phyloP scores from a whole-genome alignment of 345 rosid species.

The Gossypium sturtianum region DNA sequence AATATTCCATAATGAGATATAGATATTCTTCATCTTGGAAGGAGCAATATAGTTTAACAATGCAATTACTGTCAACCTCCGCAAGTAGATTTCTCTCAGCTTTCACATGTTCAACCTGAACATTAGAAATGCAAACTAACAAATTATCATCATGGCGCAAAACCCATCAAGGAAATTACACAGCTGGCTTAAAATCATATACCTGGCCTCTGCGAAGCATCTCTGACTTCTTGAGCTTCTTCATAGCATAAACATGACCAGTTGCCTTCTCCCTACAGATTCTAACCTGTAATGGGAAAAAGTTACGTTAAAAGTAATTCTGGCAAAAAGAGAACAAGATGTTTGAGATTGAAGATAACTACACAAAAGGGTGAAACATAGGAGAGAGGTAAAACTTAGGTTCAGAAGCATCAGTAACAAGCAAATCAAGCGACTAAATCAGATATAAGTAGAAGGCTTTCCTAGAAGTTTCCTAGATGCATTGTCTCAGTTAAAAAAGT shows the following conservation, averaged over 20 bases:
- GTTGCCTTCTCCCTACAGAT: conserved; percentile 83
- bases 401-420: background rate
- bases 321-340: background rate
- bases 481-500: background rate
- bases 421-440: background rate
- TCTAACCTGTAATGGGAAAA: conserved; percentile 60
- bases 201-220: conserved; percentile 99
- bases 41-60: conserved; percentile 90
- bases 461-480: background rate
- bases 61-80: conserved; percentile 96
- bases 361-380: background rate
- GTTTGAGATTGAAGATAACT: background rate
- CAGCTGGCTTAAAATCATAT: background rate
- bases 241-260: conserved; percentile 89
- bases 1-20: conserved; percentile 94
- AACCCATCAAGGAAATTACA: background rate
- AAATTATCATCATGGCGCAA: conserved; percentile 13
- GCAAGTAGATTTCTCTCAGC: conserved; percentile 98
- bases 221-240: conserved; percentile 93
- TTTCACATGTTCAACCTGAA: conserved; percentile 97
- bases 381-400: background rate
- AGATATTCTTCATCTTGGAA: conserved; percentile 93
- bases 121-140: conserved; percentile 16
- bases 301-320: background rate
- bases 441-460: background rate